A percentile compares a stretch with the other conserved stretches of the same genome.
Evolutionary conservation across 2,329 filamentous ascomycete species (phyloP).

Genomic region (Curvularia lunata): DNA sequence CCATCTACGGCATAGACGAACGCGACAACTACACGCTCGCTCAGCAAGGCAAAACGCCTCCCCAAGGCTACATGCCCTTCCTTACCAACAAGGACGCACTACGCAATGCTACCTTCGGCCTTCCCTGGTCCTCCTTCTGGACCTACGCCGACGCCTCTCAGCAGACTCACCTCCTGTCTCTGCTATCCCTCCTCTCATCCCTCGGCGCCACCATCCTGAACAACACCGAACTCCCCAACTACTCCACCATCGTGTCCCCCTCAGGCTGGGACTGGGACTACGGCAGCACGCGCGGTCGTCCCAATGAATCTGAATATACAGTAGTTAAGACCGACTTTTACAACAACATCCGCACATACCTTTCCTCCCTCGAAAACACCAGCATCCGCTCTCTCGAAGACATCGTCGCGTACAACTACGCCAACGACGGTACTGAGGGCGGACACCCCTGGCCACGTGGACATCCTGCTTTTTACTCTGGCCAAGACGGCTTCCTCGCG

Average conservation of each 20-base stretch:
- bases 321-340: slow-evolving; percentile 75
- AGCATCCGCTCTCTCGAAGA: slow-evolving; percentile 32
- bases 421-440: slow-evolving; percentile 71
- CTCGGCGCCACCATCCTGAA: slow-evolving; percentile 74
- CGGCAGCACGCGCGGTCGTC: slow-evolving; percentile 63
- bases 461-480: slow-evolving; percentile 61
- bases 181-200: slow-evolving; percentile 60
- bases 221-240: slow-evolving; percentile 70
- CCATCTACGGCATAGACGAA: slow-evolving; percentile 68
- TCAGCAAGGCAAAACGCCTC: slow-evolving; percentile 62
- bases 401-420: slow-evolving; percentile 50
- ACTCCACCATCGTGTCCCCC: slow-evolving; percentile 67
- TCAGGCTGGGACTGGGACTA: slow-evolving; percentile 79
- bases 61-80: slow-evolving; percentile 62
- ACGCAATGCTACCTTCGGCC: slow-evolving; percentile 68
- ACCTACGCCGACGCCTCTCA: slow-evolving; percentile 64
- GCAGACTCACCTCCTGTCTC: slow-evolving; percentile 57
- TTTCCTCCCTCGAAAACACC: slow-evolving; percentile 65
- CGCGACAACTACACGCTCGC: slow-evolving; percentile 70
- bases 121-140: slow-evolving; percentile 78
- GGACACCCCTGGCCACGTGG: slow-evolving; percentile 61
- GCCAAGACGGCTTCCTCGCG: slow-evolving; percentile 74
- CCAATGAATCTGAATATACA: slow-evolving; percentile 78
- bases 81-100: slow-evolving; percentile 62
- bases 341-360: slow-evolving; percentile 69